Percentiles rank a stretch among this genome's conserved stretches.
Conservation (phyloP, 768 basidiomycete species). For the Xerocomellus chrysenteron region DNA sequence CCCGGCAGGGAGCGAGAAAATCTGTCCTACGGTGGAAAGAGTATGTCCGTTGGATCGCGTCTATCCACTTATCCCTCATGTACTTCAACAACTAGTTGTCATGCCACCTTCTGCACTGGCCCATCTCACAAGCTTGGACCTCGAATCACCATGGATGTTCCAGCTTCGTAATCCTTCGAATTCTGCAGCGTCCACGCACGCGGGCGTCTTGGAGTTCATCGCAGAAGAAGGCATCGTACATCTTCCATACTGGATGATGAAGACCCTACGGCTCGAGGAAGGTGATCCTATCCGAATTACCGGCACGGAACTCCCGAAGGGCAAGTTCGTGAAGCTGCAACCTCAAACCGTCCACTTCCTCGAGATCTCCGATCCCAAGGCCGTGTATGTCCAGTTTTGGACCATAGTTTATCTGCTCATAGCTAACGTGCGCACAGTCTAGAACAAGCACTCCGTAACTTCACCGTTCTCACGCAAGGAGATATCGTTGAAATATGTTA, state of each 20-base stretch:
- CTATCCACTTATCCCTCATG: constrained; percentile 8
- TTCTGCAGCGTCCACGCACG: constrained; percentile 84
- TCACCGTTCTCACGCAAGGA: constrained; percentile 86
- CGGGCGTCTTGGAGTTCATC: constrained; percentile 98
- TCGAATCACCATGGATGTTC: constrained; percentile 95
- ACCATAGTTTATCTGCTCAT: neutral
- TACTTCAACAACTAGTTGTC: constrained; percentile 59
- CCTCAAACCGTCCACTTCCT: constrained; percentile 94
- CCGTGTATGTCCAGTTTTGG: constrained; percentile 66
- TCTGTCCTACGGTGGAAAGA: constrained; percentile 96
- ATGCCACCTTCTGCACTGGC: constrained; percentile 97
- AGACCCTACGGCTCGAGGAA: constrained; percentile 86
- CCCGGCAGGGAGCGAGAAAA: constrained; percentile 85
- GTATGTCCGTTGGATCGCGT: constrained; percentile 50
- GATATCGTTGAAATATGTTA: constrained; percentile 99
- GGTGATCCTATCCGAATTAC: constrained; percentile 95
- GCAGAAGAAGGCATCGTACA: constrained; percentile 95
- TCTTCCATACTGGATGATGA: constrained; percentile 99
- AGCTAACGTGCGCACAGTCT: constrained; percentile 50
- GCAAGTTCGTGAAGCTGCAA: constrained; percentile 95
- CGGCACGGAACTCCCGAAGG: constrained; percentile 84
- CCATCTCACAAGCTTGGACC: constrained; percentile 79
- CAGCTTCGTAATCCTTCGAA: constrained; percentile 89
- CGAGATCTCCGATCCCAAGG: constrained; percentile 96
- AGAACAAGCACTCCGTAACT: constrained; percentile 93